Conservation (phyloP, 1,284 basidiomycete species). For the Tilletia setariae region DNA sequence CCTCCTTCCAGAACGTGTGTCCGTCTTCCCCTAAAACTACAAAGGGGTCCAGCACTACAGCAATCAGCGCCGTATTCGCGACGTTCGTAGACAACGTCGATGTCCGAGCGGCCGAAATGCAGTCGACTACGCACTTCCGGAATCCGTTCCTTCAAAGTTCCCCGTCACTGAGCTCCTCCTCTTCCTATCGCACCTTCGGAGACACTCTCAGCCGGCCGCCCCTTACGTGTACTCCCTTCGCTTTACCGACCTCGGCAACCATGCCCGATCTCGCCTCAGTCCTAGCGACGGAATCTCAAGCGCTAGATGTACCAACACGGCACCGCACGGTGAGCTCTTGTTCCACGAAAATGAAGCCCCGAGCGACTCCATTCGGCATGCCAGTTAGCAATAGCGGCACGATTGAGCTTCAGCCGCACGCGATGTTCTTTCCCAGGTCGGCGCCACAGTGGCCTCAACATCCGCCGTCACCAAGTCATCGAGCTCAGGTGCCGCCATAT, state of each 20-base stretch:
- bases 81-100: constrained; percentile 9
- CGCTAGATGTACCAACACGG: background rate
- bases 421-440: background rate
- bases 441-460: background rate
- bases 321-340: constrained; percentile 8
- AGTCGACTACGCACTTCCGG: background rate
- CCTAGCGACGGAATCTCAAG: background rate
- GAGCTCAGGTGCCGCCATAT: no score
- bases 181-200: background rate
- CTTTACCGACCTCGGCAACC: background rate
- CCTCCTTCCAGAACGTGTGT: background rate
- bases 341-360: background rate
- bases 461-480: no score
- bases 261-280: constrained; percentile 8
- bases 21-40: background rate
- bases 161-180: background rate
- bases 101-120: background rate
- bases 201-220: background rate
- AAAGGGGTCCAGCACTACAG: background rate
- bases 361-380: background rate
- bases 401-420: constrained; percentile 6
- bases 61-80: constrained; percentile 1
- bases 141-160: background rate
- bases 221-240: background rate
- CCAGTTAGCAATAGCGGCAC: constrained; percentile 4